Conservation (phyloP, 2,329 filamentous ascomycete species). For the Colletotrichum simmondsii region DNA sequence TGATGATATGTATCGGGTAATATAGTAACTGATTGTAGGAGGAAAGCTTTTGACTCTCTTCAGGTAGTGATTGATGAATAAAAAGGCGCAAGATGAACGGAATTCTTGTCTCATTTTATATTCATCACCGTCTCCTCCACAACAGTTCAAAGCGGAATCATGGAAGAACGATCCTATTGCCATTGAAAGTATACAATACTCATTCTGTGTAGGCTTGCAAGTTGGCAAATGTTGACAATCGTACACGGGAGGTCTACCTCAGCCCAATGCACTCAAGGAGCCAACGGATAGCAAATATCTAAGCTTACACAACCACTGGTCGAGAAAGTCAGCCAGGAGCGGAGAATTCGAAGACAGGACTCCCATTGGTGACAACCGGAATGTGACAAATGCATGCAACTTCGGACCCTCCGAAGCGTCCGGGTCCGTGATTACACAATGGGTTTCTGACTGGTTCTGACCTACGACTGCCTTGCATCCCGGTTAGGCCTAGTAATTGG, state of each 20-base stretch:
- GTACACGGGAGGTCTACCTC: no score
- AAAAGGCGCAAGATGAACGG: neutral
- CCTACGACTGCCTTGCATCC: neutral
- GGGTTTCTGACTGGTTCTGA: no score
- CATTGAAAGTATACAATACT: neutral
- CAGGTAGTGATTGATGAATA: neutral
- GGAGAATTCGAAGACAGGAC: no score
- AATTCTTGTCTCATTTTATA: neutral
- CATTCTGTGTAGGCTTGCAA: neutral
- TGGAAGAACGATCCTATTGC: no score
- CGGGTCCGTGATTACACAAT: neutral
- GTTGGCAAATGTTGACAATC: neutral
- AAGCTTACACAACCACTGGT: no score
- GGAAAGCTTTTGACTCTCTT: neutral
- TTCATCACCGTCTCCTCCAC: neutral
- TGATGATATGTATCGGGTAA: neutral
- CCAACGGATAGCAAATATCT: no score
- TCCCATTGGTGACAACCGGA: neutral
- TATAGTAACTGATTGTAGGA: neutral
- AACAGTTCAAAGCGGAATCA: neutral
- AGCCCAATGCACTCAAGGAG: no score
- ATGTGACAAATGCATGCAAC: neutral
- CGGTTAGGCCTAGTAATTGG: neutral
- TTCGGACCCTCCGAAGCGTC: conserved; percentile 1
- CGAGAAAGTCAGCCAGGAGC: no score